These are phyloP conservation scores for Austroboletus eburneus DNA, from an alignment of 768 basidiomycete genomes.

Conservation along the genomic window DNA sequence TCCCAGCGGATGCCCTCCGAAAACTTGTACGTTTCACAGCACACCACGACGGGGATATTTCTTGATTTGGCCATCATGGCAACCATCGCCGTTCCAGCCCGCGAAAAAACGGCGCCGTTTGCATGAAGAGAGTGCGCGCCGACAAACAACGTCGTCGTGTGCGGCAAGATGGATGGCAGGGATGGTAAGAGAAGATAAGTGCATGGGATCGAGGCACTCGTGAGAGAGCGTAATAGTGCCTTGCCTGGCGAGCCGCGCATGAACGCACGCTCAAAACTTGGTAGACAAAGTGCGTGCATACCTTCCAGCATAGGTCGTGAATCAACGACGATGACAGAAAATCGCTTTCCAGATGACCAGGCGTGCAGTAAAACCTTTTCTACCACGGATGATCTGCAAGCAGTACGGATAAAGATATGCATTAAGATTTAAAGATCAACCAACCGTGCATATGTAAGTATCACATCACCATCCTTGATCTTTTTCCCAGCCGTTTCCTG, in stretches of 20 bases:
- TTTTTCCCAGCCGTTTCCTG: conserved; percentile 85
- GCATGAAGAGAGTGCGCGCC: conserved; percentile 94
- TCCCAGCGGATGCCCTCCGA: conserved; percentile 90
- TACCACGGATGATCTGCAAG: conserved; percentile 82
- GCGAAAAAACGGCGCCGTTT: conserved; percentile 90
- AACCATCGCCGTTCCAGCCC: conserved; percentile 93
- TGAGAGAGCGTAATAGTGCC: conserved; percentile 64
- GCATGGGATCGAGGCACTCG: conserved; percentile 67
- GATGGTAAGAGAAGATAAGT: conserved; percentile 92
- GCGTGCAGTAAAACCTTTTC: conserved; percentile 84
- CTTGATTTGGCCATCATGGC: conserved; percentile 93
- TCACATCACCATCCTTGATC: conserved; percentile 90
- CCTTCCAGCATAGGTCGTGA: conserved; percentile 95
- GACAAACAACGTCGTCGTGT: conserved; percentile 80
- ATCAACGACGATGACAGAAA: conserved; percentile 91
- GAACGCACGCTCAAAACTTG: background rate
- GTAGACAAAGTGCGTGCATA: conserved; percentile 16
- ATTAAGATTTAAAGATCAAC: conserved; percentile 8
- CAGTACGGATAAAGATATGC: conserved; percentile 2
- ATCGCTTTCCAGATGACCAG: conserved; percentile 65
- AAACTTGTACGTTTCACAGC: conserved; percentile 99
- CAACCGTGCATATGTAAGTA: conserved; percentile 90
- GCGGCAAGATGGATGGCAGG: conserved; percentile 71
- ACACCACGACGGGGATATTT: conserved; percentile 91
- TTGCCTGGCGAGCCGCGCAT: conserved; percentile 53